Conservation (phyloP, 192 early-diverging fungal genomes). For the Entomortierella lignicola region DNA sequence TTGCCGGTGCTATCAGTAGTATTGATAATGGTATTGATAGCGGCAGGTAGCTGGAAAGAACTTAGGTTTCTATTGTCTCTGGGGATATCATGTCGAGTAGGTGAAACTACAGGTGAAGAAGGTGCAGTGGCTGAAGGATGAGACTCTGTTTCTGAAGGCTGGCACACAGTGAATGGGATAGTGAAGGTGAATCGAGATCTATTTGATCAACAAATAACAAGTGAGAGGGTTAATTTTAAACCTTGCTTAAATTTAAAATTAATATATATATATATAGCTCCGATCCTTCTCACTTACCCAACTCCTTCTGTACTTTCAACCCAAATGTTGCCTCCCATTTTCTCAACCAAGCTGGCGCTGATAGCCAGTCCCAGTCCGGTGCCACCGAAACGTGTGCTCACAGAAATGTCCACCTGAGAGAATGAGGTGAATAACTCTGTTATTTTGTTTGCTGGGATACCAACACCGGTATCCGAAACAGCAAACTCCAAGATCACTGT, state of each 20-base stretch:
- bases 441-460: constrained; percentile 52
- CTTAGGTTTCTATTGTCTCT: not conserved
- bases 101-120: constrained; percentile 23
- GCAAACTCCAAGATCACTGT: constrained; percentile 51
- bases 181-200: constrained; percentile 51
- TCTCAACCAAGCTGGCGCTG: constrained; percentile 66
- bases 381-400: constrained; percentile 65
- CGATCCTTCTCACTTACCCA: constrained; percentile 54
- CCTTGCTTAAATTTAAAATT: too few species aligned
- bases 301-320: constrained; percentile 69
- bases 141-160: constrained; percentile 34
- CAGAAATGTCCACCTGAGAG: constrained; percentile 72
- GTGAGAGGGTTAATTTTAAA: too few species aligned
- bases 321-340: constrained; percentile 76
- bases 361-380: constrained; percentile 78
- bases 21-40: not conserved
- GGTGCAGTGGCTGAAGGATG: constrained; percentile 36
- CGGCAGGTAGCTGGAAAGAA: not conserved
- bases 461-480: constrained; percentile 48
- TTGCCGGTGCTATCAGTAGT: too few species aligned
- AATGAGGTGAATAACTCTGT: constrained; percentile 71
- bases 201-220: not conserved
- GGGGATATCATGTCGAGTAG: not conserved
- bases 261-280: too few species aligned
- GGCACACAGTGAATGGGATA: constrained; percentile 49